Evolutionary conservation across 2,329 filamentous ascomycete genomes (phyloP).

Genomic region (Chaetomium globosum): DNA sequence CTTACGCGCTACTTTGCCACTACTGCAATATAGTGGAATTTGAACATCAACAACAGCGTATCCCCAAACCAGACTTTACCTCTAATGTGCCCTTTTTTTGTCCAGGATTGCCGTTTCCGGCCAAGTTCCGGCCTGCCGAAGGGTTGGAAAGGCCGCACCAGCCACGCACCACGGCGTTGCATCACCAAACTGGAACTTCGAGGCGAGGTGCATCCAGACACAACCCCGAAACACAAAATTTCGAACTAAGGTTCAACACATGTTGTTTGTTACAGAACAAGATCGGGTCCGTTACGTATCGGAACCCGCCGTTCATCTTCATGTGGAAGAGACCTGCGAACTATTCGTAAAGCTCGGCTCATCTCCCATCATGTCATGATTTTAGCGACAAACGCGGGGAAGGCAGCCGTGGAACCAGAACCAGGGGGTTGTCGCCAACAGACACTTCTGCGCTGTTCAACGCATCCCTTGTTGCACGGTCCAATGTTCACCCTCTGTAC

Average conservation of each 20-base stretch:
- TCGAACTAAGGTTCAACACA: background rate
- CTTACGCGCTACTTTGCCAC: background rate
- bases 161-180: slow-evolving; percentile 16
- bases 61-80: background rate
- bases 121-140: slow-evolving; percentile 18
- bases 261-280: background rate
- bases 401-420: background rate
- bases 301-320: background rate
- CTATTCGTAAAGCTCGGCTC: background rate
- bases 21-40: background rate
- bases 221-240: background rate
- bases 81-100: slow-evolving; percentile 11
- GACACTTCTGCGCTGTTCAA: background rate
- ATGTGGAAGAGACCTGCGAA: background rate
- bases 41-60: background rate
- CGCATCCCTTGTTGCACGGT: background rate
- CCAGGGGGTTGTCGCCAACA: slow-evolving; percentile 3
- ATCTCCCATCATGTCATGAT: background rate
- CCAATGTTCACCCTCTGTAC: background rate
- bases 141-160: slow-evolving; percentile 19
- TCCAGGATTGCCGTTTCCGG: slow-evolving; percentile 20
- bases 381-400: background rate
- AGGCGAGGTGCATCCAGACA: background rate
- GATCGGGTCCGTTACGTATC: background rate
- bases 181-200: slow-evolving; percentile 1